Base-by-base conservation (phyloP, 139 green algal species). In the Chlorella sorokiniana region DNA sequence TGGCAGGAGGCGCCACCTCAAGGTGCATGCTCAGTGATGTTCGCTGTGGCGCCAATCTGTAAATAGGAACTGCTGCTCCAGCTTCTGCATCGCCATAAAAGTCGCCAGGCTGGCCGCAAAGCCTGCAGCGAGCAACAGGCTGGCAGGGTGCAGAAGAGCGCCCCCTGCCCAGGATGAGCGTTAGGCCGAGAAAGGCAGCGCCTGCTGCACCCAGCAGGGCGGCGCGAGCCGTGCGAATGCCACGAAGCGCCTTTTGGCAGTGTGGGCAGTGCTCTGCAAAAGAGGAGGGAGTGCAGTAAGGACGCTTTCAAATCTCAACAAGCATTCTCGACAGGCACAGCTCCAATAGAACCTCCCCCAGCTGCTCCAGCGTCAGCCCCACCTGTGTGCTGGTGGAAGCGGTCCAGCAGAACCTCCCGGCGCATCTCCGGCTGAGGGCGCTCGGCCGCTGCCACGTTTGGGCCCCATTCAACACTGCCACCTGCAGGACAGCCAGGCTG, bases 181-280 rank as follows among this genome's bases (percentile, higher is more conserved):
- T n/a, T 44, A 77, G 45, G 6, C n/a, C 45, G n/a, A 77, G 44
- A 14, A 77, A 64, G 44, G 44, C 44, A 3, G 70, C 70, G 44
- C 70, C 70, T 10, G 45, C 70, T 23, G 70, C 44, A 20, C 27
- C 70, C 31, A 54, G 27, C 10, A 63, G 31, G 8, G 4, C 44
- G 18, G 44, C 14, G 10, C n/a, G 18, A 33, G 31, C 70, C 3
- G 31, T 8, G 18, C 44, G 70, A 29, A 77, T 44, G 44, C 44
- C n/a, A n/a, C 31, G n/a, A n/a, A 77, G 44, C 70, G 70, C 70
- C 44, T 42, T 44, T 3, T 44, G 70, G 70, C 70, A 77, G 44
- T 77, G 70, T 6, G 70, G 70, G 70, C 70, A 77, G 44, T 77
- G 45, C 70, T 77, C 70, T 77, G 69, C 69, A 76, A 16, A 27